Evolutionary conservation across 208 protist species (phyloP).

Genomic region (Cochliopodium minus): DNA sequence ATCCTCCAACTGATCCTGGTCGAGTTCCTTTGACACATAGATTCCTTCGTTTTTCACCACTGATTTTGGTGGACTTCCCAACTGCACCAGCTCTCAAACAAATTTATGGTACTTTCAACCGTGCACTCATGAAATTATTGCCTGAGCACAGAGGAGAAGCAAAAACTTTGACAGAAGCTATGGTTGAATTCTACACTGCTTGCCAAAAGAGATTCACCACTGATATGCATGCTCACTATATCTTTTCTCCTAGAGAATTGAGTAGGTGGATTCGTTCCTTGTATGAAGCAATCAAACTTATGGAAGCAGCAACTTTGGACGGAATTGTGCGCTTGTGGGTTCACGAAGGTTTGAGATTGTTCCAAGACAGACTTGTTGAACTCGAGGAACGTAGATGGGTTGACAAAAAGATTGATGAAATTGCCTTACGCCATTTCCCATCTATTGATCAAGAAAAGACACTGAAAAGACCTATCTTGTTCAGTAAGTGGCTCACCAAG

Average conservation of each 20-base stretch:
- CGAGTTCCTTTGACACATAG: constrained; percentile 76
- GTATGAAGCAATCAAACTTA: constrained; percentile 66
- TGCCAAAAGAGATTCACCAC: constrained; percentile 77
- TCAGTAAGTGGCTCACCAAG: constrained; percentile 72
- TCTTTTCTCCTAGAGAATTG: constrained; percentile 94
- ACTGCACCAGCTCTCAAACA: constrained; percentile 73
- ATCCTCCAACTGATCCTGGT: constrained; percentile 94
- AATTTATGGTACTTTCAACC: constrained; percentile 93
- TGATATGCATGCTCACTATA: constrained; percentile 87
- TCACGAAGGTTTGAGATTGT: constrained; percentile 91
- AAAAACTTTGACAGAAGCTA: constrained; percentile 56
- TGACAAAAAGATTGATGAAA: constrained; percentile 47
- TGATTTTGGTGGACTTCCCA: constrained; percentile 96
- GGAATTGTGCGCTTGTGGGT: constrained; percentile 73
- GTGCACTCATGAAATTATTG: constrained; percentile 64
- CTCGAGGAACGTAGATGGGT: constrained; percentile 80
- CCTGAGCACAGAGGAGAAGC: constrained; percentile 36
- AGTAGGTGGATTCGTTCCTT: constrained; percentile 89
- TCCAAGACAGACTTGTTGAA: constrained; percentile 74
- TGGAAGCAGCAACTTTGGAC: constrained; percentile 37
- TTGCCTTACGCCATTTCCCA: constrained; percentile 57
- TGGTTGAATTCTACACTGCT: constrained; percentile 81
- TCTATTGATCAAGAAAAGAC: constrained; percentile 25
- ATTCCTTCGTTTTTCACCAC: constrained; percentile 86
- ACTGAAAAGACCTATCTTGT: constrained; percentile 77